These are phyloP conservation scores for Candida krabiensis DNA, from an alignment of 805 yeast genomes.

Conservation along the genomic window DNA sequence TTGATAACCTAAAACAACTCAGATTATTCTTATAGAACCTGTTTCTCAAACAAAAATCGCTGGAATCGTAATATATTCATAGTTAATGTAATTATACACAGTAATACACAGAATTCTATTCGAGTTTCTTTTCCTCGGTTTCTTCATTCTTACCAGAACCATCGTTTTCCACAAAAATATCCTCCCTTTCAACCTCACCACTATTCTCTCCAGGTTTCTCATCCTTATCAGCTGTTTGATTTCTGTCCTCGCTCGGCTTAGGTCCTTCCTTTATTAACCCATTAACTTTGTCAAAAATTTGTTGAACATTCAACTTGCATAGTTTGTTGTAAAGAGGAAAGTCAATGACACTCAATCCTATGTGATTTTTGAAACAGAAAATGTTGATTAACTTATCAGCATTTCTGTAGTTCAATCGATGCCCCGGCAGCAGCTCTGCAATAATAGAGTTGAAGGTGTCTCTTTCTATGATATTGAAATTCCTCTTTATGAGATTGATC, in stretches of 20 bases:
- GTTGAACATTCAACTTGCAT: slow-evolving; percentile 78
- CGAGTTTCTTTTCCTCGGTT: not conserved
- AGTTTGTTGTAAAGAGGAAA: slow-evolving; percentile 50
- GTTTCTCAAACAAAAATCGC: no score
- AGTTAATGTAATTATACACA: no score
- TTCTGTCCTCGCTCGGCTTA: slow-evolving; percentile 6
- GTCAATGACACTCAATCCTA: slow-evolving; percentile 84
- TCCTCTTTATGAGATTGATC: slow-evolving; percentile 74
- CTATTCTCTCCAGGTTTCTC: not conserved
- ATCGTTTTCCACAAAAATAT: slow-evolving; percentile 1
- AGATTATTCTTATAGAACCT: no score
- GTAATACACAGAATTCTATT: no score
- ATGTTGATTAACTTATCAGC: slow-evolving; percentile 79
- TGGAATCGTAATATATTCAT: no score
- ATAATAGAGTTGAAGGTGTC: slow-evolving; percentile 71
- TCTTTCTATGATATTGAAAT: slow-evolving; percentile 70
- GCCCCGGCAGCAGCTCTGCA: slow-evolving; percentile 43
- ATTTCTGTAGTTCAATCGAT: slow-evolving; percentile 74
- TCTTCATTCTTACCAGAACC: not conserved
- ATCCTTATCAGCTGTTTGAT: slow-evolving; percentile 1
- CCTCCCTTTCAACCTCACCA: slow-evolving; percentile 1
- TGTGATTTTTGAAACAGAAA: slow-evolving; percentile 83
- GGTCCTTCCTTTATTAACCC: slow-evolving; percentile 15
- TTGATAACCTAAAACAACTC: no score
- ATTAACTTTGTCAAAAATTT: slow-evolving; percentile 56